Percentiles rank a stretch among this genome's conserved stretches.
Evolutionary conservation across 129 eudicot genomes (phyloP).

Genomic region (Erigeron canadensis): DNA sequence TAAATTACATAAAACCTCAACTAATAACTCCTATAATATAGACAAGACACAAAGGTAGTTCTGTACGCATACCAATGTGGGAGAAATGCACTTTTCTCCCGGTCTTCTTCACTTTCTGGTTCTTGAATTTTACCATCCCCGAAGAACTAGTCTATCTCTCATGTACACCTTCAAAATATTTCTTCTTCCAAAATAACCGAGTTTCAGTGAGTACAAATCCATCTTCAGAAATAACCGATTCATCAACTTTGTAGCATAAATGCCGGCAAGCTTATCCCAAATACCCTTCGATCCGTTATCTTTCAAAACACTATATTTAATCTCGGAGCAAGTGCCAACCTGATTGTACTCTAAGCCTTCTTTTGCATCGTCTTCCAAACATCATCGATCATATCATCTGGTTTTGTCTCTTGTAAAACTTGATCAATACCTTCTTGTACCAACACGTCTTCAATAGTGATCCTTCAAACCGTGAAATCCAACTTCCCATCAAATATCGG

Average conservation of each 20-base stretch:
- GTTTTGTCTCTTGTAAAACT: neutral
- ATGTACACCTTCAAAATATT: no score
- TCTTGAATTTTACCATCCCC: no score
- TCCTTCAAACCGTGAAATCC: neutral
- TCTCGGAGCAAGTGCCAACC: neutral
- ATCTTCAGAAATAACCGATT: neutral
- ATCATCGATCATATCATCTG: neutral
- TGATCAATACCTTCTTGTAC: neutral
- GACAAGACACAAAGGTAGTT: no score
- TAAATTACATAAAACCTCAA: no score
- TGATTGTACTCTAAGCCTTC: neutral
- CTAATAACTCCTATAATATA: no score
- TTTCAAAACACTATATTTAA: neutral
- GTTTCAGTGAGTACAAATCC: neutral
- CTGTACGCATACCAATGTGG: no score
- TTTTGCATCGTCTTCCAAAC: constrained; percentile 5
- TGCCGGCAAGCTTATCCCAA: neutral
- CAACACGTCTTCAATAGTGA: neutral
- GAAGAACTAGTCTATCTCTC: no score
- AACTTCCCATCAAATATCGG: constrained; percentile 2
- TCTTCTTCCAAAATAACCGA: neutral
- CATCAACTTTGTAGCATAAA: neutral
- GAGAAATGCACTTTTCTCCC: no score
- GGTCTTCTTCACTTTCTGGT: no score
- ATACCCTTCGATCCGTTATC: neutral